Evolutionary conservation across 2,329 filamentous ascomycete species (phyloP).

Genomic region (Alternaria gaisen): DNA sequence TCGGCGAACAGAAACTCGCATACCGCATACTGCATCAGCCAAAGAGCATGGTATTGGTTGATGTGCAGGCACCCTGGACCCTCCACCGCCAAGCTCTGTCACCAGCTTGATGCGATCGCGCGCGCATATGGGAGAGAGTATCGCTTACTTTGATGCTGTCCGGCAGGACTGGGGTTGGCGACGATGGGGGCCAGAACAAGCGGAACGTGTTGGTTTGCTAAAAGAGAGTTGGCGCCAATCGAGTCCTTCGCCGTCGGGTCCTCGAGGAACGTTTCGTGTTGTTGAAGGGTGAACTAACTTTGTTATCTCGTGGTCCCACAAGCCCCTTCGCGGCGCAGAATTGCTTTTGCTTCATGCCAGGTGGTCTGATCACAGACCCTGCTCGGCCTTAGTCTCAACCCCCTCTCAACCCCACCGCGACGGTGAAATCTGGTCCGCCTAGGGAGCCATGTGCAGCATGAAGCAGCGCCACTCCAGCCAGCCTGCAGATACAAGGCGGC

Average conservation of each 20-base stretch:
- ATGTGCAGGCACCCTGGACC: slow-evolving; percentile 7
- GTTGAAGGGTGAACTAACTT: slow-evolving; percentile 4
- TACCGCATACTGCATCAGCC: slow-evolving; percentile 4
- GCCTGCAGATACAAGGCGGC: slow-evolving; percentile 2
- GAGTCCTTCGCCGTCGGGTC: slow-evolving; percentile 2
- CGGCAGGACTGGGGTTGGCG: slow-evolving; percentile 33
- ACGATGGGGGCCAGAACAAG: slow-evolving; percentile 27
- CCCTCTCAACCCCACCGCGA: not conserved
- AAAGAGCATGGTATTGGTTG: slow-evolving; percentile 5
- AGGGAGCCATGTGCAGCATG: slow-evolving; percentile 8
- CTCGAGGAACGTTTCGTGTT: slow-evolving; percentile 5
- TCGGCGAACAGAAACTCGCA: slow-evolving; percentile 16
- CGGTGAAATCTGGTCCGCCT: slow-evolving; percentile 3
- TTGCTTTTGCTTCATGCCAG: slow-evolving; percentile 17
- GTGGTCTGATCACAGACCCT: slow-evolving; percentile 3
- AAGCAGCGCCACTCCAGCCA: slow-evolving; percentile 5
- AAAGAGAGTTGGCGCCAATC: slow-evolving; percentile 7
- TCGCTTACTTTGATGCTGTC: slow-evolving; percentile 8
- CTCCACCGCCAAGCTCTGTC: slow-evolving; percentile 10
- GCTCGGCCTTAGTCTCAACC: not conserved
- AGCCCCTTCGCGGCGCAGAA: slow-evolving; percentile 3
- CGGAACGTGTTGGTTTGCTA: slow-evolving; percentile 1
- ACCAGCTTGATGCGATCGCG: slow-evolving; percentile 11
- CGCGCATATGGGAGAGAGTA: slow-evolving; percentile 11
- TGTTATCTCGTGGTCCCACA: slow-evolving; percentile 5